A percentile compares a stretch with the other conserved stretches of the same genome.
Evolutionary conservation across 176 grass and related monocot species (phyloP).

Genomic region (Bolboschoenus planiculmis): DNA sequence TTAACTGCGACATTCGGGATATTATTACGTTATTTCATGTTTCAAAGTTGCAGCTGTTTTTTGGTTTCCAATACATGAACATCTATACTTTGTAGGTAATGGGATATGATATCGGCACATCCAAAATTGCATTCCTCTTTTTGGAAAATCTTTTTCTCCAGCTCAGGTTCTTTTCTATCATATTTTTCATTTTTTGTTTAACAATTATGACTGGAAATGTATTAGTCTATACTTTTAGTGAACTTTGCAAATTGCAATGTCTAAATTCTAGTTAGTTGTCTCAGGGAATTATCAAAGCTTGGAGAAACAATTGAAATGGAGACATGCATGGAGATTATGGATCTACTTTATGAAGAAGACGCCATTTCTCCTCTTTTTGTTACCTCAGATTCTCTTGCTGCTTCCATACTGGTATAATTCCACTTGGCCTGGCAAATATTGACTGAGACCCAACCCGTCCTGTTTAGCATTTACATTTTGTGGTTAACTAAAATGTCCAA

Average conservation of each 20-base stretch:
- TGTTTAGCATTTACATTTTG: not conserved
- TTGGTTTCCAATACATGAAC: not conserved
- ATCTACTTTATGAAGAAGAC: slow-evolving; percentile 84
- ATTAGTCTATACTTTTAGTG: not conserved
- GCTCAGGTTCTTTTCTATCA: slow-evolving; percentile 41
- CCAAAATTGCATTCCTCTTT: slow-evolving; percentile 47
- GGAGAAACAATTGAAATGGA: slow-evolving; percentile 56
- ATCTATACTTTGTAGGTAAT: slow-evolving; percentile 43
- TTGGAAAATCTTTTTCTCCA: slow-evolving; percentile 74
- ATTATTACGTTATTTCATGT: not conserved
- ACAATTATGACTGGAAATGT: not conserved
- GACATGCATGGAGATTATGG: slow-evolving; percentile 84
- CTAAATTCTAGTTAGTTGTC: slow-evolving; percentile 17
- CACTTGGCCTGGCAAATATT: not conserved
- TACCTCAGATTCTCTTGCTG: slow-evolving; percentile 54
- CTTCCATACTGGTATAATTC: slow-evolving; percentile 65
- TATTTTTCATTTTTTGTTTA: not conserved
- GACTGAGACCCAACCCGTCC: not conserved
- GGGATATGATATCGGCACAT: slow-evolving; percentile 64
- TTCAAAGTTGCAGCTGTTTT: not conserved
- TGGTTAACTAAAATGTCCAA: not conserved
- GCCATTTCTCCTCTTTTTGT: slow-evolving; percentile 50
- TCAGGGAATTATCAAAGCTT: slow-evolving; percentile 70
- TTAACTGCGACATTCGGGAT: not conserved
- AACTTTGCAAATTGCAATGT: slow-evolving; percentile 1